A percentile compares a stretch with the other conserved stretches of the same genome.
phyloP scores from a whole-genome alignment of 495 filamentous ascomycete species.

The Podospora sp. region DNA sequence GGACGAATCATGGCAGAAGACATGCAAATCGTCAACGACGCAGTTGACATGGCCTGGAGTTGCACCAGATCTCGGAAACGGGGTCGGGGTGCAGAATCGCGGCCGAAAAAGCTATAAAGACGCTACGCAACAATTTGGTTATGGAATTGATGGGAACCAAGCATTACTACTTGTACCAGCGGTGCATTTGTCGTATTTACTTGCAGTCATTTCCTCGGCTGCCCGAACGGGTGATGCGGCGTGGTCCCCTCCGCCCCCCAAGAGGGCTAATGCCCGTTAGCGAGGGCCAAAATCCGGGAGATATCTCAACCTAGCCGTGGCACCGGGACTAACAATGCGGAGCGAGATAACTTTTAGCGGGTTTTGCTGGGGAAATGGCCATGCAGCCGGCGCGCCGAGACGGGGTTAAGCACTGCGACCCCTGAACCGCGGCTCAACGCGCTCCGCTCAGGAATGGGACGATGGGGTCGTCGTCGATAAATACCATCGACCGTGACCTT shows the following conservation, averaged over 20 bases:
- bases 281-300: neutral
- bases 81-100: too few species aligned
- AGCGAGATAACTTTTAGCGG: neutral
- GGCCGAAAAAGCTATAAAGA: too few species aligned
- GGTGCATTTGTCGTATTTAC: neutral
- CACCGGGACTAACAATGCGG: neutral
- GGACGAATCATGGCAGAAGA: neutral
- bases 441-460: conserved; percentile 12
- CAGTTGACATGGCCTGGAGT: neutral
- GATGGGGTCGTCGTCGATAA: neutral
- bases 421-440: conserved; percentile 19
- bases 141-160: too few species aligned
- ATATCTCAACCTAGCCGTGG: neutral
- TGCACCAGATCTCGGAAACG: too few species aligned
- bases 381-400: conserved; percentile 6
- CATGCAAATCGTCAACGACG: neutral
- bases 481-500: neutral
- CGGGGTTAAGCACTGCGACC: conserved; percentile 9
- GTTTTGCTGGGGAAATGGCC: neutral
- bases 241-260: conserved; percentile 7
- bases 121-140: too few species aligned
- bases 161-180: too few species aligned
- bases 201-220: neutral
- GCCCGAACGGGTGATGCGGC: neutral
- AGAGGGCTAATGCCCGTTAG: neutral